A percentile compares a stretch with the other conserved stretches of the same genome.
Evolutionary conservation across 331 rosid genomes (phyloP).

Genomic region (Rosa hybrid): DNA sequence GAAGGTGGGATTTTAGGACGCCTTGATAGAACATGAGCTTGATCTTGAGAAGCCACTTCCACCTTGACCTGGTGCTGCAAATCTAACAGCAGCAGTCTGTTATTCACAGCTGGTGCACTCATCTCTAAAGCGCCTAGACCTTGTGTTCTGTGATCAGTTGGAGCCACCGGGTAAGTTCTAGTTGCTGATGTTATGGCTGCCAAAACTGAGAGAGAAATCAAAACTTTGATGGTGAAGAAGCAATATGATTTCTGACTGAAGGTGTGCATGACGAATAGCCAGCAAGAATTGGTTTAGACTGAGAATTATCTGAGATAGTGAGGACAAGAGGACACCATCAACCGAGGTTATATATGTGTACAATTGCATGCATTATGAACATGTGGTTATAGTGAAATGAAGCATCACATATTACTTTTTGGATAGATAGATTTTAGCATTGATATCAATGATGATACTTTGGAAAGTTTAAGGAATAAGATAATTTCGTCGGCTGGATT

Average conservation of each 20-base stretch:
- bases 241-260: background rate
- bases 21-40: background rate
- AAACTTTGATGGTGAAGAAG: constrained; percentile 7
- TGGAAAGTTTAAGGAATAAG: background rate
- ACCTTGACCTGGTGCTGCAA: constrained; percentile 3
- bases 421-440: background rate
- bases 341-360: background rate
- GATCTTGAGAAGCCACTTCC: background rate
- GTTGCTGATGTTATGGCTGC: background rate
- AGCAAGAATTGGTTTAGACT: background rate
- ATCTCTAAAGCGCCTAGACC: background rate
- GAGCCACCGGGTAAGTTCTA: background rate
- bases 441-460: background rate
- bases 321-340: background rate
- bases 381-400: background rate
- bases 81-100: constrained; percentile 3
- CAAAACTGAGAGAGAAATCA: constrained; percentile 5
- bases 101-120: background rate
- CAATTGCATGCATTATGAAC: background rate
- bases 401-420: constrained; percentile 1
- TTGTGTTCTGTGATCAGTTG: background rate
- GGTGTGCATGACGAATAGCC: constrained; percentile 4
- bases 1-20: constrained; percentile 17
- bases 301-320: background rate
- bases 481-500: background rate